Conservation (phyloP, 768 basidiomycete genomes). For the Tylopilus sp. region DNA sequence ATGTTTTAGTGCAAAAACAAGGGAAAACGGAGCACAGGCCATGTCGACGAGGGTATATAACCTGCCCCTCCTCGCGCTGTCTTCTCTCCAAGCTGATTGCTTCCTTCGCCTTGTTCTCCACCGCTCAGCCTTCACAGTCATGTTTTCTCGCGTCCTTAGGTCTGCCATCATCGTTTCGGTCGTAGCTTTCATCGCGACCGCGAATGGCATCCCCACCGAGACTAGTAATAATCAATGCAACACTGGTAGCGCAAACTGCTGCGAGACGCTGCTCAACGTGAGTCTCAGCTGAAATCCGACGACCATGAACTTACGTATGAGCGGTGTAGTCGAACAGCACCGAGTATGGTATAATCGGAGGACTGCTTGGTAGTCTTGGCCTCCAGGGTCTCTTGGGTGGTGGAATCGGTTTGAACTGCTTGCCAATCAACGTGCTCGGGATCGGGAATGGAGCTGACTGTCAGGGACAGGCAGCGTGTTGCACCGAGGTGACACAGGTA, state of each 20-base stretch:
- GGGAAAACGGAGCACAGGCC: conserved; percentile 1
- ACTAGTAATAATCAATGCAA: conserved; percentile 2
- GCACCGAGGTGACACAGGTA: background rate
- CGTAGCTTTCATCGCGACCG: conserved; percentile 6
- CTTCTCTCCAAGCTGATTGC: background rate
- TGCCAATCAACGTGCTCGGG: conserved; percentile 6
- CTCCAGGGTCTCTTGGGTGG: background rate
- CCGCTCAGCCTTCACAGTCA: background rate
- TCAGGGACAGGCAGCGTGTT: conserved; percentile 6
- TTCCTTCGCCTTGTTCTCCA: background rate
- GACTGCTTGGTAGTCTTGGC: background rate
- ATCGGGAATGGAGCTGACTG: background rate
- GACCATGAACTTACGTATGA: background rate
- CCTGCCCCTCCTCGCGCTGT: background rate
- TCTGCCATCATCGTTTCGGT: conserved; percentile 10
- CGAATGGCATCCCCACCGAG: background rate
- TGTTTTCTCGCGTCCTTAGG: conserved; percentile 13
- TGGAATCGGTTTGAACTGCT: conserved; percentile 6
- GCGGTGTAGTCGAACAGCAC: background rate
- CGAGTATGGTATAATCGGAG: background rate
- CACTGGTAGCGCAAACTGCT: conserved; percentile 11
- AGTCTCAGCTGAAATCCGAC: background rate
- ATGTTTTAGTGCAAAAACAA: background rate
- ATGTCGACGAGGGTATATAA: conserved; percentile 14
- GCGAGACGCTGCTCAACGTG: background rate